Percentiles rank a stretch among this genome's conserved stretches.
These are phyloP conservation scores for Aspergillus conjunctus DNA, from an alignment of 495 filamentous ascomycete species.

Conservation along the genomic window DNA sequence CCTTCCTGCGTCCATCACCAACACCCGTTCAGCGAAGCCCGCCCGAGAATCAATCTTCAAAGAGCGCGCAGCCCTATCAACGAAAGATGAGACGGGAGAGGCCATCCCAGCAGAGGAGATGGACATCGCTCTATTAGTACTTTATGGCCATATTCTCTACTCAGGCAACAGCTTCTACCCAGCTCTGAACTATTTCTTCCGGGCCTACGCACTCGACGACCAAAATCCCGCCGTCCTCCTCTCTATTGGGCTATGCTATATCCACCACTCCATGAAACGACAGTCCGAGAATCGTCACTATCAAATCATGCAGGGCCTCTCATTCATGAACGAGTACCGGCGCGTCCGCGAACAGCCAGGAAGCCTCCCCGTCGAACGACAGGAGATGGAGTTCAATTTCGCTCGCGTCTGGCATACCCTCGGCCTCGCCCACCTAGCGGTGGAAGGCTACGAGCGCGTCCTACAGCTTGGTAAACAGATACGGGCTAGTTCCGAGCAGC, in stretches of 20 bases:
- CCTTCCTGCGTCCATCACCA: constrained; percentile 36
- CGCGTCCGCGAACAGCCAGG: constrained; percentile 48
- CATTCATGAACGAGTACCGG: constrained; percentile 80
- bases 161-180: constrained; percentile 75
- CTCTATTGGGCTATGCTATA: constrained; percentile 66
- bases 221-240: constrained; percentile 77
- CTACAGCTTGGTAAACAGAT: constrained; percentile 50
- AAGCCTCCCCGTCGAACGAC: constrained; percentile 51
- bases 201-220: constrained; percentile 78
- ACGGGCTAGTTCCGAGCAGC: constrained; percentile 25
- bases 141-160: constrained; percentile 88
- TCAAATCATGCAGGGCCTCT: constrained; percentile 77
- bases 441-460: constrained; percentile 70
- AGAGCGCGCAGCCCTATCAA: constrained; percentile 53
- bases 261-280: constrained; percentile 84
- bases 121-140: constrained; percentile 75
- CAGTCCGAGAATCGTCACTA: constrained; percentile 88
- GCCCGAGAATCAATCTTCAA: constrained; percentile 42
- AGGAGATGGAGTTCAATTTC: constrained; percentile 91
- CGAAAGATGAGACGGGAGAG: constrained; percentile 50
- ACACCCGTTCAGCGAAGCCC: constrained; percentile 15
- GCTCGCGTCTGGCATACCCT: constrained; percentile 79
- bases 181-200: constrained; percentile 88
- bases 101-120: constrained; percentile 53
- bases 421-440: constrained; percentile 74